Evolutionary conservation across 2,329 filamentous ascomycete genomes (phyloP).

Genomic region (Aspergillus felis): DNA sequence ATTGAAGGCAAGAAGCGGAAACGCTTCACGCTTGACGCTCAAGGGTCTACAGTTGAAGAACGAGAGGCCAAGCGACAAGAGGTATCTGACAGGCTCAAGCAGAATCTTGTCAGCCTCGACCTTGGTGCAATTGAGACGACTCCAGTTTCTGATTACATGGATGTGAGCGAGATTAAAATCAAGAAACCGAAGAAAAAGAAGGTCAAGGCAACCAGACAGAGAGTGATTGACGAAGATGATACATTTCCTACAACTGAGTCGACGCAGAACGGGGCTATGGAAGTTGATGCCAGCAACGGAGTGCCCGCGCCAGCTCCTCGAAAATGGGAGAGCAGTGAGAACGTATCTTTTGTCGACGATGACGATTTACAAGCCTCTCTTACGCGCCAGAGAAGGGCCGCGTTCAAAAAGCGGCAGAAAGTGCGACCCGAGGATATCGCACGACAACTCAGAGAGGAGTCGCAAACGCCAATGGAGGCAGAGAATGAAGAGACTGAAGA

Average conservation of each 20-base stretch:
- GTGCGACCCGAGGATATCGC: constrained; percentile 82
- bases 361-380: constrained; percentile 87
- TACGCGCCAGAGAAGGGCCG: constrained; percentile 74
- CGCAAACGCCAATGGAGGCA: constrained; percentile 53
- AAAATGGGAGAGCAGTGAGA: constrained; percentile 59
- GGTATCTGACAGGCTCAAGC: constrained; percentile 58
- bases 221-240: constrained; percentile 59
- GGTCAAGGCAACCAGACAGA: constrained; percentile 69
- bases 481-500: constrained; percentile 53
- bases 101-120: constrained; percentile 73
- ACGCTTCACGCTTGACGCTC: constrained; percentile 78
- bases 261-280: constrained; percentile 57
- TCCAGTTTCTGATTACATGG: constrained; percentile 80
- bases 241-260: constrained; percentile 41
- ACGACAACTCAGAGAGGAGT: constrained; percentile 64
- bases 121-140: constrained; percentile 57
- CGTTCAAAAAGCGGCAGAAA: constrained; percentile 89
- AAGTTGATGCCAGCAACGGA: constrained; percentile 61
- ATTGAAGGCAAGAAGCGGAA: constrained; percentile 87
- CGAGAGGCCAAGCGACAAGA: constrained; percentile 53
- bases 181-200: constrained; percentile 91
- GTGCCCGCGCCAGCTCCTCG: constrained; percentile 42
- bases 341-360: constrained; percentile 76
- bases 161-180: constrained; percentile 81
- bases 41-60: constrained; percentile 65